A percentile compares a stretch with the other conserved stretches of the same genome.
Evolutionary conservation across 2,329 filamentous ascomycete species (phyloP).

Genomic region (Fusarium chuoi): DNA sequence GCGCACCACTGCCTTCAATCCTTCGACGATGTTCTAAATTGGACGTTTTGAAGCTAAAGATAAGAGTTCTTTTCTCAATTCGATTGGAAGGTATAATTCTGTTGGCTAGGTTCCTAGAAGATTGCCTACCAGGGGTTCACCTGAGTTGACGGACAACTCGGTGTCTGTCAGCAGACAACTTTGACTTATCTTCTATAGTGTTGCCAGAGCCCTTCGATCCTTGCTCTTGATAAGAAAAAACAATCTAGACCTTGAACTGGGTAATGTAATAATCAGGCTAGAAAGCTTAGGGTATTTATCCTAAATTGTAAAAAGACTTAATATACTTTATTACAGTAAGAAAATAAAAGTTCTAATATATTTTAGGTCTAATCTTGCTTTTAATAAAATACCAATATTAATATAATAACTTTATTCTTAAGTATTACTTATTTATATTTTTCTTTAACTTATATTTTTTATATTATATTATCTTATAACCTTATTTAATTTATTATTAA

Average conservation of each 20-base stretch:
- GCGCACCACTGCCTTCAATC: neutral
- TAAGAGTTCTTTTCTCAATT: fast-evolving
- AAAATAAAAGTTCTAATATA: no score
- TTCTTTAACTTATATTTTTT: no score
- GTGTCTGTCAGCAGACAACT: neutral
- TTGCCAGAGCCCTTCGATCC: neutral
- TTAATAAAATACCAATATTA: no score
- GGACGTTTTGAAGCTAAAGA: neutral
- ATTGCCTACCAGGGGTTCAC: neutral
- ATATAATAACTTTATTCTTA: no score
- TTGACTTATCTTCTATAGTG: neutral
- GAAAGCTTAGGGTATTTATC: no score
- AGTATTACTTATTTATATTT: no score
- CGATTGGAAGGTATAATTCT: neutral
- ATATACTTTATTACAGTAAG: no score
- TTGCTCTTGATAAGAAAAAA: neutral
- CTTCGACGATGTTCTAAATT: neutral
- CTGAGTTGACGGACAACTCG: neutral
- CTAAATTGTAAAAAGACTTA: no score
- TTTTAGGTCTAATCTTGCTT: no score
- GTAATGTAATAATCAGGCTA: fast-evolving
- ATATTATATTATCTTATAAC: no score
- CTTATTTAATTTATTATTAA: no score
- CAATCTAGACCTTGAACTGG: neutral
- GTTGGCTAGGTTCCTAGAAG: neutral